Base-by-base conservation (phyloP, 371 early-diverging fungal species). In the Apophysomyces elegans region DNA sequence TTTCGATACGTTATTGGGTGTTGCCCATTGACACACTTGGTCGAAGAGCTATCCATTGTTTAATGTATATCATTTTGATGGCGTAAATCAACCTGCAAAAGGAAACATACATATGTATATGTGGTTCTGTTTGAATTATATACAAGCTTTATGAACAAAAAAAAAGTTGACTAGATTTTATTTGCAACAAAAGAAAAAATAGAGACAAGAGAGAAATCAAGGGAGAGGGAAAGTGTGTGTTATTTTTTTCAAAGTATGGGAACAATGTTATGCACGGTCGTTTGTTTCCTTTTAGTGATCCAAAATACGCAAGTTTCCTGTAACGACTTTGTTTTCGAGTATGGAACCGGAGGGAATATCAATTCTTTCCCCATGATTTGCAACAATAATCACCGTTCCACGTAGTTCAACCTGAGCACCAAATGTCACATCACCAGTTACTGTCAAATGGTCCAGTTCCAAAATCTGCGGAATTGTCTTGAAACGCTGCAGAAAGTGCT, bases 311-410 rank as follows among this genome's bases (percentile, higher is more conserved):
- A 99, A 83, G 81, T 97, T 96, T 58, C 99, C 99, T 69, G 94
- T 93, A 21, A 99, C 93, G 26, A 99, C 98, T 84, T 98, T 99
- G 85, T 99, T 98, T 71, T 99, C 98, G 61, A 99, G 83, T 46
- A 98, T 87, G n/a, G 98, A 85, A 35, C 99, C 98, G 36, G 97
- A 93, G n/a, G 99, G 99, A 68, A 99, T 97, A 79, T 98, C 95
- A 65, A 99, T 99, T 56, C 95, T 86, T 41, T 88, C 87, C 37
- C 97, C 98, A 60, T 96, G 93, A 78, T 97, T 98, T 41, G 99
- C 99, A 12, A 99, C 96, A 73, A 99, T 98, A 72, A 99, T 99
- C 43, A 99, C 99, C 8, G 99, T 99, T 57, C 99, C 99, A 71
- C 93, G 87, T 26, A 99, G 84, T 38, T 84, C 89, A 39, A 99